Conservation (phyloP, 2,329 filamentous ascomycete genomes). For the Alternaria longipes region DNA sequence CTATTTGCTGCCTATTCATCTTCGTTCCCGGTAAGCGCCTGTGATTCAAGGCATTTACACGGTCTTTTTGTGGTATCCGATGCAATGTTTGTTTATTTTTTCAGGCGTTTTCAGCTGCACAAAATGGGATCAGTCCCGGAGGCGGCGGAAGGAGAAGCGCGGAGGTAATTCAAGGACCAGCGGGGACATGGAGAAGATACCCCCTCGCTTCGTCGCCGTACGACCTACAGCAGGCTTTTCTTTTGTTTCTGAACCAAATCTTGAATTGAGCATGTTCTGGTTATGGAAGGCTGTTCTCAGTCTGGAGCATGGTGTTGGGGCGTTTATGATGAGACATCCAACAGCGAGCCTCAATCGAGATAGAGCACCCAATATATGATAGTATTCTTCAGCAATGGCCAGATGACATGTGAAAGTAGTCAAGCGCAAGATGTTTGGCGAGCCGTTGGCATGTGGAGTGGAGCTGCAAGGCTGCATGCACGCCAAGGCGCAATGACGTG, state of each 20-base stretch:
- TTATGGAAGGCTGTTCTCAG: constrained; percentile 11
- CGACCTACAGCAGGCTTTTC: constrained; percentile 19
- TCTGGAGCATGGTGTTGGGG: constrained; percentile 20
- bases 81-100: constrained; percentile 33
- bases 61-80: constrained; percentile 15
- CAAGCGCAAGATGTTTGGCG: constrained; percentile 6
- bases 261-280: constrained; percentile 15
- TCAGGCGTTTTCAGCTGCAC: constrained; percentile 23
- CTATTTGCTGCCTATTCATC: constrained; percentile 89
- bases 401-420: neutral
- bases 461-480: constrained; percentile 14
- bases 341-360: constrained; percentile 4
- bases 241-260: constrained; percentile 16
- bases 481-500: constrained; percentile 28
- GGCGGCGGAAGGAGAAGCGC: constrained; percentile 7
- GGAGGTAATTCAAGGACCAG: constrained; percentile 17
- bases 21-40: constrained; percentile 90
- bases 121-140: constrained; percentile 5
- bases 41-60: constrained; percentile 47
- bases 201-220: constrained; percentile 23
- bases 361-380: neutral
- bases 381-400: neutral
- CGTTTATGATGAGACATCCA: constrained; percentile 7
- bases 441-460: constrained; percentile 21
- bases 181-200: constrained; percentile 22